Evolutionary conservation across 257 asterid species (phyloP).

Genomic region (Avicennia marina): DNA sequence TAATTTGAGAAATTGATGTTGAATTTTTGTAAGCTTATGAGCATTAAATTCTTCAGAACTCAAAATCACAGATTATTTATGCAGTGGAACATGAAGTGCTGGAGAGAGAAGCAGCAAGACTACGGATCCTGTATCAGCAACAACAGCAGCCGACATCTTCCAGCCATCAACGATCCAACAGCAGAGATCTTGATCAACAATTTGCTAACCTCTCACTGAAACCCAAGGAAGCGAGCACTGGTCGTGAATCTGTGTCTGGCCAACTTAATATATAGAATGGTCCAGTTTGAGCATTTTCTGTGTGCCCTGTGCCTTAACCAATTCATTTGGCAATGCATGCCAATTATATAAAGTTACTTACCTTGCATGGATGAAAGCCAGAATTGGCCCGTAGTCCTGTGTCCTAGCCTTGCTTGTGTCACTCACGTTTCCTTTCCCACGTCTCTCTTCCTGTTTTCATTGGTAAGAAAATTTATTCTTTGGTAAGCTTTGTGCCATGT

Average conservation of each 20-base stretch:
- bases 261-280: constrained; percentile 42
- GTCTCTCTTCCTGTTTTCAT: neutral
- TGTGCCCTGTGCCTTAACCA: constrained; percentile 10
- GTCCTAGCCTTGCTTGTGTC: constrained; percentile 12
- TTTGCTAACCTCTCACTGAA: constrained; percentile 58
- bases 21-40: neutral
- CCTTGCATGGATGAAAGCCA: too few relatives aligned
- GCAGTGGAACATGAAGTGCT: constrained; percentile 79
- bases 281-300: constrained; percentile 14
- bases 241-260: constrained; percentile 31
- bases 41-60: neutral
- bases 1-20: neutral
- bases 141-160: constrained; percentile 34
- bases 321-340: too few relatives aligned
- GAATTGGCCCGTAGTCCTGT: constrained; percentile 6
- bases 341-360: constrained; percentile 17
- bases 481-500: constrained; percentile 20
- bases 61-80: constrained; percentile 14
- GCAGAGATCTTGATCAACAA: constrained; percentile 66
- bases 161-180: constrained; percentile 42
- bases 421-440: constrained; percentile 2
- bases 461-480: too few relatives aligned
- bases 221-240: constrained; percentile 39
- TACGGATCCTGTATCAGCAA: constrained; percentile 45
- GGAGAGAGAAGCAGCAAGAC: constrained; percentile 60